These are phyloP conservation scores for Colletotrichum sp. DNA, from an alignment of 2,329 filamentous ascomycete genomes.

Conservation along the genomic window DNA sequence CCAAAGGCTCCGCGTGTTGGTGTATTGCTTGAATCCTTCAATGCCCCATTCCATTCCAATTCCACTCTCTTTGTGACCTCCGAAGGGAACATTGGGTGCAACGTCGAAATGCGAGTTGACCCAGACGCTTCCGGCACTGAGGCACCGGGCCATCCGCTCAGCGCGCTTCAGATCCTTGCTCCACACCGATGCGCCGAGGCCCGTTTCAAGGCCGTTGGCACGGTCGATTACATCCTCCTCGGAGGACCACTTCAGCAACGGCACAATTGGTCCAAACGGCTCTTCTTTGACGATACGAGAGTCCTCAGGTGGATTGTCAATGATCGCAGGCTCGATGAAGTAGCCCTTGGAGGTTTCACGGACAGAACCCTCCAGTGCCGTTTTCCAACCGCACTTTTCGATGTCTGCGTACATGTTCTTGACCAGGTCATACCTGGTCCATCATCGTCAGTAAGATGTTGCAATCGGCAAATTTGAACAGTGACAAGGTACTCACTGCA, in stretches of 20 bases:
- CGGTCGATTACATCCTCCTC: constrained; percentile 64
- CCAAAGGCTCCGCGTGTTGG: constrained; percentile 31
- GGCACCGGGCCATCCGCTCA: constrained; percentile 52
- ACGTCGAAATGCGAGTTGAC: constrained; percentile 57
- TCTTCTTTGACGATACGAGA: constrained; percentile 62
- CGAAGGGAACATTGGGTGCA: constrained; percentile 44
- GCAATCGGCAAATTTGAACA: not conserved
- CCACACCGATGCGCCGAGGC: constrained; percentile 64
- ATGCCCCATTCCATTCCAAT: constrained; percentile 52
- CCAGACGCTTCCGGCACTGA: constrained; percentile 67
- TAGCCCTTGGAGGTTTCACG: constrained; percentile 45
- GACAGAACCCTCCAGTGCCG: not conserved
- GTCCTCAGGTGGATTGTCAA: constrained; percentile 63
- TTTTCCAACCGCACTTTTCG: constrained; percentile 31
- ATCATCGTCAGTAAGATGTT: not conserved
- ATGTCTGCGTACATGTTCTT: constrained; percentile 56
- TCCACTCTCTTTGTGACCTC: constrained; percentile 57
- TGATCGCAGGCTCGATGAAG: constrained; percentile 61
- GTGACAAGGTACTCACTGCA: constrained; percentile 50
- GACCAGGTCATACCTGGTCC: constrained; percentile 44
- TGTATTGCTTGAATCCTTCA: constrained; percentile 39
- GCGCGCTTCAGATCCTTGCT: constrained; percentile 56
- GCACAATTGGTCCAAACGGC: constrained; percentile 62
- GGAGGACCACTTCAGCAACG: constrained; percentile 63
- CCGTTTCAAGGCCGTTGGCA: constrained; percentile 57